Conservation (phyloP, 2,329 filamentous ascomycete species). For the Lecanicillium sp. region DNA sequence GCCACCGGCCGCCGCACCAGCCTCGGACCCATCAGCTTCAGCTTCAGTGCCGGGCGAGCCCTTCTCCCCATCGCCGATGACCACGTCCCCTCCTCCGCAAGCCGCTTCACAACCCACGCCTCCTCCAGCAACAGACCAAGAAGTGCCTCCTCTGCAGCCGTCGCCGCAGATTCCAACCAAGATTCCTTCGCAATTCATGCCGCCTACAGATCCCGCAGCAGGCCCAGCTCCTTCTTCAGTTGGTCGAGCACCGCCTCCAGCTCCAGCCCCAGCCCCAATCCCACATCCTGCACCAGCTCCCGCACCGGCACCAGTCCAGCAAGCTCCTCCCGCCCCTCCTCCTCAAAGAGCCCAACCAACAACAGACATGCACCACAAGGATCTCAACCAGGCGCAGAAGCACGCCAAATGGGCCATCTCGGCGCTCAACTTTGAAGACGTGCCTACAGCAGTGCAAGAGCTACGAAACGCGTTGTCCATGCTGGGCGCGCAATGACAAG, state of each 20-base stretch:
- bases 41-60: conserved; percentile 10
- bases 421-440: conserved; percentile 92
- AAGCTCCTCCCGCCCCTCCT: conserved; percentile 7
- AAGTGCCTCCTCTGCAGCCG: conserved; percentile 19
- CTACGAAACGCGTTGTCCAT: conserved; percentile 63
- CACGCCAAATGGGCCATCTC: conserved; percentile 97
- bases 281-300: conserved; percentile 10
- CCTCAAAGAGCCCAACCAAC: conserved; percentile 7
- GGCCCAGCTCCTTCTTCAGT: conserved; percentile 14
- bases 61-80: conserved; percentile 9
- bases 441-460: conserved; percentile 81
- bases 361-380: conserved; percentile 27
- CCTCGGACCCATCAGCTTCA: conserved; percentile 18
- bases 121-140: conserved; percentile 10
- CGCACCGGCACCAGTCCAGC: conserved; percentile 4
- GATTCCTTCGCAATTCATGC: conserved; percentile 15
- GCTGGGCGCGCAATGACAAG: conserved; percentile 48
- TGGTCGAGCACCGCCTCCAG: conserved; percentile 12
- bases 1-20: conserved; percentile 3
- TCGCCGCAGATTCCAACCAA: conserved; percentile 19
- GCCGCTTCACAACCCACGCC: conserved; percentile 10
- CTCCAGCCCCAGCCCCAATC: conserved; percentile 4
- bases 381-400: conserved; percentile 80
- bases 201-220: conserved; percentile 13
- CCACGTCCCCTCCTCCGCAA: conserved; percentile 1